phyloP scores from a whole-genome alignment of 225 moss, liverwort and hornwort species.

The Straminergon stramineum region DNA sequence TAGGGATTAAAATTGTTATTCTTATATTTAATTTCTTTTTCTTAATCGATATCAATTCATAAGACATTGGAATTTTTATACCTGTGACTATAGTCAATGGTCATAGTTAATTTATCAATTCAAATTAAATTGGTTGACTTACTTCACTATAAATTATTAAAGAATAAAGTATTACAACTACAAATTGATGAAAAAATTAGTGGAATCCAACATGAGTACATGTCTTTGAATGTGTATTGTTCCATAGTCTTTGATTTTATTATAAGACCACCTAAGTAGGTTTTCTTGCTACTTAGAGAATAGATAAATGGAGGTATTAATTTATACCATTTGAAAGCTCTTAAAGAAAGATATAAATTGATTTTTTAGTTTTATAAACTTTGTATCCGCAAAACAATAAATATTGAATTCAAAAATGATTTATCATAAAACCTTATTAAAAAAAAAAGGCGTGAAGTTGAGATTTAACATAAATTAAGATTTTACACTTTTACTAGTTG shows the following conservation, averaged over 20 bases:
- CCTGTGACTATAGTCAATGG: rapidly evolving
- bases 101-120: background rate
- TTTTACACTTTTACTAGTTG: background rate
- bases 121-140: too few species aligned
- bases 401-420: background rate
- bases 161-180: background rate
- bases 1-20: too few species aligned
- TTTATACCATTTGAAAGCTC: background rate
- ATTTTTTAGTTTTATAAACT: background rate
- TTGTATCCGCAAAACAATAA: rapidly evolving
- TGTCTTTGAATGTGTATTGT: background rate
- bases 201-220: rapidly evolving
- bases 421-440: background rate
- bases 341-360: background rate
- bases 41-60: background rate
- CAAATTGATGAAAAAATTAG: background rate
- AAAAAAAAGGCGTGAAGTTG: rapidly evolving
- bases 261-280: rapidly evolving
- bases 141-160: background rate
- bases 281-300: background rate
- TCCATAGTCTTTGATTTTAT: background rate
- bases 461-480: background rate
- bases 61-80: rapidly evolving
- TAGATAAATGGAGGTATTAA: too few species aligned
- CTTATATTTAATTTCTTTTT: background rate